A percentile compares a stretch with the other conserved stretches of the same genome.
Evolutionary conservation across 1,139 yeast species (phyloP).

Genomic region (Geotrichum cucujoidarum): DNA sequence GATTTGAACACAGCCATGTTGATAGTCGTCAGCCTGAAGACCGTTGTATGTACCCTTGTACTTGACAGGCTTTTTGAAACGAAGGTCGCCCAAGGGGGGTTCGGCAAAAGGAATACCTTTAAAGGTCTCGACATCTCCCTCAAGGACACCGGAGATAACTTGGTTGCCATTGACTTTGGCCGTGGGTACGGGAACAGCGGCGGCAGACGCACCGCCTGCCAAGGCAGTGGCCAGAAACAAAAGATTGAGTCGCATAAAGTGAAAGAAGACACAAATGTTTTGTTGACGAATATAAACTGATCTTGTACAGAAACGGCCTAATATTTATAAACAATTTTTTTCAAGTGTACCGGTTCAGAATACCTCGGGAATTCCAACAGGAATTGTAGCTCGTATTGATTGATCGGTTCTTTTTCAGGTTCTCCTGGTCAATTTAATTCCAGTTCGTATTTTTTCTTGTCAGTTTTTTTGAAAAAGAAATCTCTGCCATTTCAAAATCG

Average conservation of each 20-base stretch:
- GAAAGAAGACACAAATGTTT: no score
- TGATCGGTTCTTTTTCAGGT: no score
- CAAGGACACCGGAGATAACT: slow-evolving; percentile 11
- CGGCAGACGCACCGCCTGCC: background rate
- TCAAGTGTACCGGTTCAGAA: no score
- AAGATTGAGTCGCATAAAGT: background rate
- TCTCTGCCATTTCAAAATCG: no score
- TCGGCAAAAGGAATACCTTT: slow-evolving; percentile 30
- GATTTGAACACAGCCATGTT: slow-evolving; percentile 8
- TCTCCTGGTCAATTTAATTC: no score
- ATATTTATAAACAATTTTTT: no score
- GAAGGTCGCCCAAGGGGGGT: slow-evolving; percentile 27
- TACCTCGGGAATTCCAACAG: no score
- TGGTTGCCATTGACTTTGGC: background rate
- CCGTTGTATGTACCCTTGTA: slow-evolving; percentile 19
- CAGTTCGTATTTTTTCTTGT: no score
- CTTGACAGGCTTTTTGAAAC: slow-evolving; percentile 27
- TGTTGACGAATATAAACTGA: no score
- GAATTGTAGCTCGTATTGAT: no score
- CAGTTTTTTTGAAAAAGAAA: no score
- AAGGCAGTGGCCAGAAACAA: background rate
- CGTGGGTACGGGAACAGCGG: background rate
- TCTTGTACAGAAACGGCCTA: no score
- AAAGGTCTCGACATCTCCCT: slow-evolving; percentile 22
- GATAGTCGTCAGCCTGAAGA: slow-evolving; percentile 13